Conservation (phyloP, 257 asterid species). For the Phtheirospermum japonicum region DNA sequence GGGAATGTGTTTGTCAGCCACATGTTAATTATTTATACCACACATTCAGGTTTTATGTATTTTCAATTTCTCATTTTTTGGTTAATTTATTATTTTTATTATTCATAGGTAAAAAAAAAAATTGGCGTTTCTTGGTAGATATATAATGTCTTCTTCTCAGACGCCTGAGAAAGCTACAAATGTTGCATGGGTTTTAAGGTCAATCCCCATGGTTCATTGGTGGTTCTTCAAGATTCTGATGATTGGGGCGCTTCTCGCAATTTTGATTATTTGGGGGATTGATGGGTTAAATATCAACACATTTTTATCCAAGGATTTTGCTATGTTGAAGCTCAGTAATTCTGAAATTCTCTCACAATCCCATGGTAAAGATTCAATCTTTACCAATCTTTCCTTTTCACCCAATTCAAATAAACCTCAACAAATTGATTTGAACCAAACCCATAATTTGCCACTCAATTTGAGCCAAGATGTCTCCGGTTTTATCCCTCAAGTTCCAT, state of each 20-base stretch:
- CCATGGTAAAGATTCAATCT: constrained; percentile 35
- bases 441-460: not conserved
- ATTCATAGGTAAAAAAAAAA: not conserved
- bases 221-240: constrained; percentile 61
- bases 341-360: constrained; percentile 20
- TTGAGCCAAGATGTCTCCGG: constrained; percentile 15
- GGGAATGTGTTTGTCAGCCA: constrained; percentile 24
- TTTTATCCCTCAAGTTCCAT: constrained; percentile 30
- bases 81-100: not conserved
- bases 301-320: constrained; percentile 36
- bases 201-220: constrained; percentile 54
- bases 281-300: constrained; percentile 41
- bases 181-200: constrained; percentile 45
- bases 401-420: not conserved
- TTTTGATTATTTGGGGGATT: constrained; percentile 50
- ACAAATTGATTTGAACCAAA: not conserved
- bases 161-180: constrained; percentile 57
- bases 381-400: constrained; percentile 4
- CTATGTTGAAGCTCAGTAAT: constrained; percentile 34
- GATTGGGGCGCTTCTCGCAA: constrained; percentile 48
- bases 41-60: too few relatives aligned
- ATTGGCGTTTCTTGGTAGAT: not conserved
- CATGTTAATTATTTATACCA: not conserved
- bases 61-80: not conserved
- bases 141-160: constrained; percentile 24